A percentile compares a stretch with the other conserved stretches of the same genome.
phyloP scores from a whole-genome alignment of 495 filamentous ascomycete genomes.

The Achaetomiella virescens region DNA sequence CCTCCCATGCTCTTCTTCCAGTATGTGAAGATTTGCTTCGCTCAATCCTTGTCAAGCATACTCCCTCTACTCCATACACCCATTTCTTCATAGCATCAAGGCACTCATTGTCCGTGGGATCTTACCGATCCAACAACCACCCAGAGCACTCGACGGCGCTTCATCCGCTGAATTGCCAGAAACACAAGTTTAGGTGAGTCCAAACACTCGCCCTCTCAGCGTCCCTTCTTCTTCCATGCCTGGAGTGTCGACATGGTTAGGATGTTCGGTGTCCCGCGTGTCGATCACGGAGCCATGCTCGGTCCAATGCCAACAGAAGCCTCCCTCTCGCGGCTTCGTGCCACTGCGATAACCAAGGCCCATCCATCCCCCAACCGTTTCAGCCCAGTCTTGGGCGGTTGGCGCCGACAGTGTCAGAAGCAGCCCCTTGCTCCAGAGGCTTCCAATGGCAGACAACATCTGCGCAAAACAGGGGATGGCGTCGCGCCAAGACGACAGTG shows the following conservation, averaged over 20 bases:
- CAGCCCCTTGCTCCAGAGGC: constrained; percentile 12
- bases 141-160: too few relatives aligned
- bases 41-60: too few relatives aligned
- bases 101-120: too few relatives aligned
- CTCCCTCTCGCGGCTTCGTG: neutral
- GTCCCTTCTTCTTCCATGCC: neutral
- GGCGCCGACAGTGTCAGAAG: constrained; percentile 29
- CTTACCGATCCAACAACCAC: too few relatives aligned
- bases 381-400: constrained; percentile 18
- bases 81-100: neutral
- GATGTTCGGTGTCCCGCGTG: neutral
- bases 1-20: too few relatives aligned
- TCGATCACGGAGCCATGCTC: constrained; percentile 10
- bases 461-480: constrained; percentile 6
- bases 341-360: neutral
- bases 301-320: constrained; percentile 3
- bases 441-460: constrained; percentile 7
- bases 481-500: constrained; percentile 23
- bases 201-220: too few relatives aligned
- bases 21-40: too few relatives aligned
- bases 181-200: neutral
- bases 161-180: too few relatives aligned
- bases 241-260: neutral
- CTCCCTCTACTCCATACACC: neutral
- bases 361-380: constrained; percentile 13